Evolutionary conservation across 176 grass and related monocot genomes (phyloP).

Genomic region (Oryza australiensis): DNA sequence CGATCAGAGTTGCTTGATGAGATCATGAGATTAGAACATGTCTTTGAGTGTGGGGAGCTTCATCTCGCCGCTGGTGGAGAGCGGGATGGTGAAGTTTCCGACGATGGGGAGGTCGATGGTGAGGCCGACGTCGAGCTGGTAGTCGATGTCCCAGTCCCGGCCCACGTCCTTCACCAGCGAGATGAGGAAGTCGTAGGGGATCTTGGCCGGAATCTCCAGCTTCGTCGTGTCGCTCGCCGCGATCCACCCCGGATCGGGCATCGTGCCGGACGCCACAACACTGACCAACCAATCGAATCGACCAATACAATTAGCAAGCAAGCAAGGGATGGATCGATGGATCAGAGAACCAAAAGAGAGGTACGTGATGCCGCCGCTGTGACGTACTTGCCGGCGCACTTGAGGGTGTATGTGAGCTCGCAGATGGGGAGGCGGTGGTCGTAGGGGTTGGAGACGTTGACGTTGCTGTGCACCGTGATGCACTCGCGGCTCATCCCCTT

Average conservation of each 20-base stretch:
- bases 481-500: slow-evolving; percentile 60
- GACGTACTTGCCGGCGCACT: slow-evolving; percentile 56
- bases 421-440: slow-evolving; percentile 74
- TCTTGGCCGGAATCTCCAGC: slow-evolving; percentile 75
- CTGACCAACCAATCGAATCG: neutral
- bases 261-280: slow-evolving; percentile 59
- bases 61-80: slow-evolving; percentile 65
- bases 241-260: slow-evolving; percentile 86
- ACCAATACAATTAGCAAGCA: neutral
- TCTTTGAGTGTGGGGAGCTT: slow-evolving; percentile 76
- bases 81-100: slow-evolving; percentile 86
- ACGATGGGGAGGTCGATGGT: slow-evolving; percentile 70
- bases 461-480: slow-evolving; percentile 77
- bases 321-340: neutral
- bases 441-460: slow-evolving; percentile 85
- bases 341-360: neutral
- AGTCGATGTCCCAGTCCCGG: slow-evolving; percentile 88
- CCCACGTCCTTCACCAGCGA: slow-evolving; percentile 57
- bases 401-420: slow-evolving; percentile 66
- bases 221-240: slow-evolving; percentile 54
- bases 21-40: slow-evolving; percentile 38
- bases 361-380: too few species aligned
- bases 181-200: slow-evolving; percentile 78
- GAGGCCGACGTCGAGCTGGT: slow-evolving; percentile 55
- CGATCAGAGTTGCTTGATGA: neutral